Percentiles rank a stretch among this genome's conserved stretches.
These are phyloP conservation scores for Quercus lobata DNA, from an alignment of 331 rosid genomes.

Conservation along the genomic window DNA sequence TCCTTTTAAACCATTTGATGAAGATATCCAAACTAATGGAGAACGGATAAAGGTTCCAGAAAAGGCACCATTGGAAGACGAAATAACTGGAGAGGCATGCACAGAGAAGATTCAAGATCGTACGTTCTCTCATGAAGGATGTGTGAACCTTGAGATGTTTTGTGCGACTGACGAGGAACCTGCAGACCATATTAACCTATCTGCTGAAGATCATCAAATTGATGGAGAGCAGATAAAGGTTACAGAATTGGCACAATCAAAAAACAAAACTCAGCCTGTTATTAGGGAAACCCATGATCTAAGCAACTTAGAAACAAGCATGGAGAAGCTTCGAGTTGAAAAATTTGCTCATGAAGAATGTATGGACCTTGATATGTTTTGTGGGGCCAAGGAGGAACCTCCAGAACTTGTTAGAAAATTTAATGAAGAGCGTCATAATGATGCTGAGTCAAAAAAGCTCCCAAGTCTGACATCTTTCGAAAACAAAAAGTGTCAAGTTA, in stretches of 20 bases:
- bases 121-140: constrained; percentile 30
- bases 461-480: constrained; percentile 31
- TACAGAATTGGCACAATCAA: constrained; percentile 25
- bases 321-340: constrained; percentile 39
- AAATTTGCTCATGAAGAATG: constrained; percentile 25
- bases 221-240: constrained; percentile 14
- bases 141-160: constrained; percentile 20
- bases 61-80: constrained; percentile 20
- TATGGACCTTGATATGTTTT: constrained; percentile 21
- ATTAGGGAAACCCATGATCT: constrained; percentile 19
- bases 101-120: constrained; percentile 12
- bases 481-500: constrained; percentile 19
- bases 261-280: constrained; percentile 18
- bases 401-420: constrained; percentile 20
- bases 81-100: constrained; percentile 15
- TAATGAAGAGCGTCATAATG: constrained; percentile 28
- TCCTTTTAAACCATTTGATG: constrained; percentile 19
- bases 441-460: constrained; percentile 13
- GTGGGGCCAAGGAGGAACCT: constrained; percentile 20
- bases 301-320: constrained; percentile 24
- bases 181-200: constrained; percentile 13
- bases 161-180: constrained; percentile 25
- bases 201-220: constrained; percentile 26
- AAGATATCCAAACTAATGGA: constrained; percentile 32
- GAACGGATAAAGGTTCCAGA: constrained; percentile 15